Evolutionary conservation across 2,329 filamentous ascomycete species (phyloP), one percentile per base, ranked within the genome.

Genomic region (Xylaria sp.): DNA sequence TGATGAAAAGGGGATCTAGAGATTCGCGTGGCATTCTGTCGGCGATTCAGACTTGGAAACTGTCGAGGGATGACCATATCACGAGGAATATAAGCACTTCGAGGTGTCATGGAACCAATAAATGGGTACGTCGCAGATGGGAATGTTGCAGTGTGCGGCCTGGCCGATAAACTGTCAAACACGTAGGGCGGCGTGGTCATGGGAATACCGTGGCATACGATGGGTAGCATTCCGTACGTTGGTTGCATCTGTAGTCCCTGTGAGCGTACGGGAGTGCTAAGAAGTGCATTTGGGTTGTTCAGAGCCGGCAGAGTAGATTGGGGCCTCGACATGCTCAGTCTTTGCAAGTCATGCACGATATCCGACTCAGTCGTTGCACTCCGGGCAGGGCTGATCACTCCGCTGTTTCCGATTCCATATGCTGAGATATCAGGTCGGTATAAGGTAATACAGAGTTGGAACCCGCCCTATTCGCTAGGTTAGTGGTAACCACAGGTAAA

Each of bases 11-110:
- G 73, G 12, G 81, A 77, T 67, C 83, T 72, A 49, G 76, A 75
- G 40, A 84, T 74, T 21, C 82, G 77, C 60, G 79, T 76, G 23
- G 81, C 80, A 69, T 83, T 80, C 62, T 86, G 81, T 52, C 84
- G 81, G 11, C 82, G 83, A 55, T 72, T 79, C 71, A 66, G 76
- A 0, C 71, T 62, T 11, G 77, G 71, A 33, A 78, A 69, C 33
- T 72, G 59, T 57, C 79, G 77, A 2, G 79, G 79, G 7, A 78
- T 79, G 28, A 76, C 76, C 57, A 78, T 78, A n/a, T 78, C 78
- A 23, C 75, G 68, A 2, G 69, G 68, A 35, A 70, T 60, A 55
- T 71, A 69, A 2, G 69, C 60, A 31, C 65, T 61, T 23, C 67
- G 69, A 14, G 71, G 60, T 58, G 70, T 58, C 46, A 72, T 57